phyloP scores from a whole-genome alignment of 495 filamentous ascomycete species.

The Amorphotheca resinae region DNA sequence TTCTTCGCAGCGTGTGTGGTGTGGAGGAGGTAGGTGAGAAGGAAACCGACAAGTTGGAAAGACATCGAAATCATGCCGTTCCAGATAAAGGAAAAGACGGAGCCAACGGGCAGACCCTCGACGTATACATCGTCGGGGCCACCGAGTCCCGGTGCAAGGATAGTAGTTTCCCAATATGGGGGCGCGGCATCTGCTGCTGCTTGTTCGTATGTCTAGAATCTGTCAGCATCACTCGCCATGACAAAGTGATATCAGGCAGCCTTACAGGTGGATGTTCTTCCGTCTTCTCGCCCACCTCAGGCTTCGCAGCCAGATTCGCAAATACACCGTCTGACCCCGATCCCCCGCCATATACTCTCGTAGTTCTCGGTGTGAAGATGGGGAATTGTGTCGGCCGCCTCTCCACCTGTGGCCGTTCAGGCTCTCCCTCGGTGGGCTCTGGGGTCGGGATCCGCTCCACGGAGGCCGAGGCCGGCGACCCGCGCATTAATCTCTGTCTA shows the following conservation, averaged over 20 bases:
- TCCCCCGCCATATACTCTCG: constrained; percentile 48
- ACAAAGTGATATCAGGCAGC: constrained; percentile 14
- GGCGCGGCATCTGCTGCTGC: constrained; percentile 92
- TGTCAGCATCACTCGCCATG: constrained; percentile 18
- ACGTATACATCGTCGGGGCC: constrained; percentile 88
- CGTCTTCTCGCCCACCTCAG: constrained; percentile 70
- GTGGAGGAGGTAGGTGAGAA: constrained; percentile 94
- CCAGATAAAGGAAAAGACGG: constrained; percentile 92
- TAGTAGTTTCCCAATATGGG: constrained; percentile 98
- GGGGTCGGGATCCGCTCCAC: constrained; percentile 21
- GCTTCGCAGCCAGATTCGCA: constrained; percentile 87
- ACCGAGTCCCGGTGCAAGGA: constrained; percentile 75
- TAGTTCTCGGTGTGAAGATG: constrained; percentile 17
- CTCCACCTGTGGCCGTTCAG: constrained; percentile 8
- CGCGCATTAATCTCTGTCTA: constrained; percentile 72
- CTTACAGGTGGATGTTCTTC: constrained; percentile 88
- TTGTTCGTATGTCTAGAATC: constrained; percentile 83
- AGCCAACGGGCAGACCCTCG: constrained; percentile 91
- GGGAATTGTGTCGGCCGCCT: constrained; percentile 24
- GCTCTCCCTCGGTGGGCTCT: neutral
- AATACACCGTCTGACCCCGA: constrained; percentile 85
- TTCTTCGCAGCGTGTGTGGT: constrained; percentile 98
- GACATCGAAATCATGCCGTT: constrained; percentile 98
- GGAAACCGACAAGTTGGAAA: constrained; percentile 94
- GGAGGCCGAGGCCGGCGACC: constrained; percentile 25